Evolutionary conservation across 805 yeast species (phyloP).

Genomic region (Kregervanrija pseudodelftensis): DNA sequence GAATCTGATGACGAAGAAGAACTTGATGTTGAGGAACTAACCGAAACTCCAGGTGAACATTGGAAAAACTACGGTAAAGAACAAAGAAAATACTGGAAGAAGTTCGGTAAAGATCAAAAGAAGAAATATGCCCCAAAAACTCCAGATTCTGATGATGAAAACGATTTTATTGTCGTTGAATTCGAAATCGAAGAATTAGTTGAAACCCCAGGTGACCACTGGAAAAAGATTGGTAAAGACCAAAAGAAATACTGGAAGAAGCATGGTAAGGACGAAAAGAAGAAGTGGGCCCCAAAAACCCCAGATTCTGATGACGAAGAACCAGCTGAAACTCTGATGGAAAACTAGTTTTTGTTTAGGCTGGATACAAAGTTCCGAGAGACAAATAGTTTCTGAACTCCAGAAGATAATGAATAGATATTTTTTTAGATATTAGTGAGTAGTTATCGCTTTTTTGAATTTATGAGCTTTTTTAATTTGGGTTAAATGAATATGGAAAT

Average conservation of each 20-base stretch:
- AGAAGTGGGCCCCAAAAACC: constrained; percentile 14
- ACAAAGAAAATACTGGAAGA: constrained; percentile 16
- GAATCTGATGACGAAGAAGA: constrained; percentile 9
- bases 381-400: too few relatives aligned
- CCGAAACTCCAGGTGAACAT: constrained; percentile 9
- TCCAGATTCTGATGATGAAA: constrained; percentile 8
- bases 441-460: too few relatives aligned
- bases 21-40: constrained; percentile 5
- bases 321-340: constrained; percentile 1
- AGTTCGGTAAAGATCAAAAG: constrained; percentile 17
- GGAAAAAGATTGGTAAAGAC: constrained; percentile 13
- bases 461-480: too few relatives aligned
- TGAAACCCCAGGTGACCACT: constrained; percentile 11
- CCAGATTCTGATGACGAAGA: constrained; percentile 8
- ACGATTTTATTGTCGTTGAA: constrained; percentile 1
- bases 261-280: constrained; percentile 17
- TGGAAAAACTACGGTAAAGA: constrained; percentile 14
- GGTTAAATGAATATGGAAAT: too few relatives aligned
- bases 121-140: constrained; percentile 15
- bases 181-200: constrained; percentile 7
- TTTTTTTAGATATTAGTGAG: too few relatives aligned
- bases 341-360: too few relatives aligned
- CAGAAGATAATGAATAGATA: too few relatives aligned
- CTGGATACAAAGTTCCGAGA: too few relatives aligned
- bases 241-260: constrained; percentile 17